Percentiles rank a stretch among this genome's conserved stretches.
phyloP scores from a whole-genome alignment of 1,284 basidiomycete genomes.

The Rhodofomes roseus region DNA sequence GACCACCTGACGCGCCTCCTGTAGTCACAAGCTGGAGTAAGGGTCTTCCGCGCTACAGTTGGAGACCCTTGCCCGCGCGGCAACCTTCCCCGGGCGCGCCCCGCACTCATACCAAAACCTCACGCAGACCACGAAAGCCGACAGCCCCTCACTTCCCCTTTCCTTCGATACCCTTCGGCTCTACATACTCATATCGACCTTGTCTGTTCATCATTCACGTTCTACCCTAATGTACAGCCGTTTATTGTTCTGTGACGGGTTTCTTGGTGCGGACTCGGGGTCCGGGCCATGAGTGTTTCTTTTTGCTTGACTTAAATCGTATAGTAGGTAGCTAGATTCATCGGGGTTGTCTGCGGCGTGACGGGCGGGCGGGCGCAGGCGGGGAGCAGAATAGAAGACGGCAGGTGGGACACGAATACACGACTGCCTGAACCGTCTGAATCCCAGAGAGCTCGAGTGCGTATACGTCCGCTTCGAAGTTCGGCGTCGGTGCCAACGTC shows the following conservation, averaged over 20 bases:
- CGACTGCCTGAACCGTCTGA: background rate
- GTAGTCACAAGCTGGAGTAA: constrained; percentile 31
- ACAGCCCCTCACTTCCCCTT: constrained; percentile 4
- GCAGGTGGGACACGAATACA: background rate
- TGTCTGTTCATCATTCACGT: constrained; percentile 4
- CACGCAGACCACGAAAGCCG: constrained; percentile 6
- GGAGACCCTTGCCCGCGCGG: background rate
- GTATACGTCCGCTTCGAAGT: no score
- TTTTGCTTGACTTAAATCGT: background rate
- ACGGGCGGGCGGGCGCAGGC: background rate
- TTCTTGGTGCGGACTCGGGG: background rate
- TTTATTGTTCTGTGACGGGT: constrained; percentile 19
- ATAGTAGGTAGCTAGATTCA: background rate
- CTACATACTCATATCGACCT: constrained; percentile 8
- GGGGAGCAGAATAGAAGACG: background rate
- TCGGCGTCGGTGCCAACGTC: background rate
- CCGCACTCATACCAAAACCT: background rate
- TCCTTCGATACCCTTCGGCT: constrained; percentile 22
- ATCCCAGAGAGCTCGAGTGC: background rate
- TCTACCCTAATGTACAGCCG: constrained; percentile 17
- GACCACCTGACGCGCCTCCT: background rate
- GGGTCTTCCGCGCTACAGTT: background rate
- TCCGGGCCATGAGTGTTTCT: background rate
- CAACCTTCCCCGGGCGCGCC: background rate
- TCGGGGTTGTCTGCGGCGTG: background rate